These are phyloP conservation scores for Beauveria asiatica DNA, from an alignment of 2,329 filamentous ascomycete genomes.

Conservation along the genomic window DNA sequence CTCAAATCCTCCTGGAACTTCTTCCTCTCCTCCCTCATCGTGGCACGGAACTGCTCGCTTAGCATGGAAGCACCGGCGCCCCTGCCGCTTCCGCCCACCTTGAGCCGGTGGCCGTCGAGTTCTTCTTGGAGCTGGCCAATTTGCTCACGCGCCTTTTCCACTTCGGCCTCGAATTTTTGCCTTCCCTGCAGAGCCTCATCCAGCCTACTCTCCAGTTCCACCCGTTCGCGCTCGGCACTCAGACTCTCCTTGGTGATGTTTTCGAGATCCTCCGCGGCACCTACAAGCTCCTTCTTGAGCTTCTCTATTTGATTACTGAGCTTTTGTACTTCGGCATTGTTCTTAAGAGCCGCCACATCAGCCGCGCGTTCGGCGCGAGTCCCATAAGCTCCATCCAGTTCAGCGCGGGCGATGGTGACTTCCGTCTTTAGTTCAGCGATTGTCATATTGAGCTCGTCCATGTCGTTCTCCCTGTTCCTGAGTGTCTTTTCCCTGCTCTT, in stretches of 20 bases:
- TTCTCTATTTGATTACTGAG: constrained; percentile 40
- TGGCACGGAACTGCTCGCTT: constrained; percentile 47
- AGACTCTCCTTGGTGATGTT: constrained; percentile 45
- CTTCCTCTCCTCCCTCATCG: constrained; percentile 49
- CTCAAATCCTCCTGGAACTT: constrained; percentile 47
- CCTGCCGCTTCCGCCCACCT: constrained; percentile 27
- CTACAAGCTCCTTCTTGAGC: constrained; percentile 42
- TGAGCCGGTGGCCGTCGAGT: constrained; percentile 42
- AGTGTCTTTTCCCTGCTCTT: constrained; percentile 33
- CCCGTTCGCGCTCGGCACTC: constrained; percentile 40
- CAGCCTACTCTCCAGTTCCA: constrained; percentile 34
- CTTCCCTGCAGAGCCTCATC: constrained; percentile 29
- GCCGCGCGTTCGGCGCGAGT: constrained; percentile 50
- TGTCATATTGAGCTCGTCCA: constrained; percentile 42
- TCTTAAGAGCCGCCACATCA: constrained; percentile 47
- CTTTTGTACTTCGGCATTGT: constrained; percentile 34
- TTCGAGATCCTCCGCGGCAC: constrained; percentile 44
- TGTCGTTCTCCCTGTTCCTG: constrained; percentile 41
- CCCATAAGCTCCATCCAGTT: constrained; percentile 54
- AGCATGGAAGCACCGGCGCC: constrained; percentile 40
- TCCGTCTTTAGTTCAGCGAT: constrained; percentile 54
- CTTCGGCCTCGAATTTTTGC: constrained; percentile 36
- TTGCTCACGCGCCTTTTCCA: constrained; percentile 27
- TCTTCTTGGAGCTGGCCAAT: constrained; percentile 39
- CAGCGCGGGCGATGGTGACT: constrained; percentile 50